Conservation (phyloP, 2,329 filamentous ascomycete genomes). For the Metarhizium sp. region DNA sequence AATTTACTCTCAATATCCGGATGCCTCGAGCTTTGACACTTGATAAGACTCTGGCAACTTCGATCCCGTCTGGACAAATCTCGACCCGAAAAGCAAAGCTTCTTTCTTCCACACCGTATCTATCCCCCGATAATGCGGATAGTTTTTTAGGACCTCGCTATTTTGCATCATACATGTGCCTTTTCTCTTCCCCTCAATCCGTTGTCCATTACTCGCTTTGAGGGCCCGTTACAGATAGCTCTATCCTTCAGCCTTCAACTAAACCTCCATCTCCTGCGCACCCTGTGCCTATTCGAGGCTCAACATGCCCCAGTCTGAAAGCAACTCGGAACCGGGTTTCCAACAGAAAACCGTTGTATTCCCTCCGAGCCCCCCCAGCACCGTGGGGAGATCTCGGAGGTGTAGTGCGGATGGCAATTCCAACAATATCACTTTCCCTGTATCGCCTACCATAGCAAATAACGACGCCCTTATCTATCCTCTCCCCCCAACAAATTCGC, state of each 20-base stretch:
- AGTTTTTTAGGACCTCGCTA: not conserved
- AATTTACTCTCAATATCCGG: too few relatives aligned
- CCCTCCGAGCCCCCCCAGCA: slow-evolving; percentile 31
- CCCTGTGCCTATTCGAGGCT: not conserved
- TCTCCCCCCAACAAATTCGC: slow-evolving; percentile 56
- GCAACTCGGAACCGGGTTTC: not conserved
- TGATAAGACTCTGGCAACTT: not conserved
- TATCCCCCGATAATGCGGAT: not conserved
- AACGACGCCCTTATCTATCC: slow-evolving; percentile 35
- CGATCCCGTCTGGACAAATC: too few relatives aligned
- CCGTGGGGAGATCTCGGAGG: slow-evolving; percentile 26
- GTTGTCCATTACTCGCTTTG: not conserved
- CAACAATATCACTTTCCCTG: not conserved
- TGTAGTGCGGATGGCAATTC: slow-evolving; percentile 20
- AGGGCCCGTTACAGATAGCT: not conserved
- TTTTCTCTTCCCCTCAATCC: not conserved
- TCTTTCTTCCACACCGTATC: not conserved
- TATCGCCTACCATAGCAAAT: not conserved
- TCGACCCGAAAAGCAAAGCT: not conserved
- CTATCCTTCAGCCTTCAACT: not conserved
- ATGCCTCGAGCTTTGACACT: not conserved
- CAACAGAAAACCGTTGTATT: slow-evolving; percentile 11
- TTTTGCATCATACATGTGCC: not conserved
- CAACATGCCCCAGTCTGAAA: not conserved
- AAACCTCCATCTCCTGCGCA: not conserved